Percentiles rank a stretch among this genome's conserved stretches.
phyloP scores from a whole-genome alignment of 208 protist species.

The Acanthamoeba triangularis region DNA sequence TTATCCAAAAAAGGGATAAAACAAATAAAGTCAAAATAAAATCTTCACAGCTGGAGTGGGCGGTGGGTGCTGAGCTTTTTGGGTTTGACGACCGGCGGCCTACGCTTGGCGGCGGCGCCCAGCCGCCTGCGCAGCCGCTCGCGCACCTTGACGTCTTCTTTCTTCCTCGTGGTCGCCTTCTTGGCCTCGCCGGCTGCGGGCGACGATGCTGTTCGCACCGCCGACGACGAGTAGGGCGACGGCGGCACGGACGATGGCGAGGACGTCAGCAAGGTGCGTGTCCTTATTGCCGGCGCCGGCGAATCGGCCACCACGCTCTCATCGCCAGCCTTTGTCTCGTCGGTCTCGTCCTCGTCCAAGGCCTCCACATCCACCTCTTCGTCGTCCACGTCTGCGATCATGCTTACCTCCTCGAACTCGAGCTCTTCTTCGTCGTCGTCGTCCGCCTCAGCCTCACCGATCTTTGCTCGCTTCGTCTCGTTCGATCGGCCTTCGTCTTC shows the following conservation, averaged over 20 bases:
- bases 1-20: neutral
- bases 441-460: neutral
- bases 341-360: too few relatives aligned
- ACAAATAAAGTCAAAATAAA: neutral
- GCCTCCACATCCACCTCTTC: neutral
- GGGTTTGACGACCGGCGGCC: neutral
- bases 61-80: constrained; percentile 7
- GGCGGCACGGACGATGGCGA: neutral
- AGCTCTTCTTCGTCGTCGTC: neutral
- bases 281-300: neutral
- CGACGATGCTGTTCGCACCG: neutral
- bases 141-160: constrained; percentile 34
- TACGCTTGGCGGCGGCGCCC: neutral
- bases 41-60: neutral
- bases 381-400: neutral
- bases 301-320: constrained; percentile 1
- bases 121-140: constrained; percentile 12
- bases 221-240: neutral
- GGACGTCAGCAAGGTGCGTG: neutral
- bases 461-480: neutral
- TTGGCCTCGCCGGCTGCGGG: neutral
- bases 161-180: neutral
- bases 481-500: neutral
- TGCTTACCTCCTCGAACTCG: constrained; percentile 2
- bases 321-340: neutral